Evolutionary conservation across 345 rosid genomes (phyloP).

Genomic region (Salix koriyanagi): DNA sequence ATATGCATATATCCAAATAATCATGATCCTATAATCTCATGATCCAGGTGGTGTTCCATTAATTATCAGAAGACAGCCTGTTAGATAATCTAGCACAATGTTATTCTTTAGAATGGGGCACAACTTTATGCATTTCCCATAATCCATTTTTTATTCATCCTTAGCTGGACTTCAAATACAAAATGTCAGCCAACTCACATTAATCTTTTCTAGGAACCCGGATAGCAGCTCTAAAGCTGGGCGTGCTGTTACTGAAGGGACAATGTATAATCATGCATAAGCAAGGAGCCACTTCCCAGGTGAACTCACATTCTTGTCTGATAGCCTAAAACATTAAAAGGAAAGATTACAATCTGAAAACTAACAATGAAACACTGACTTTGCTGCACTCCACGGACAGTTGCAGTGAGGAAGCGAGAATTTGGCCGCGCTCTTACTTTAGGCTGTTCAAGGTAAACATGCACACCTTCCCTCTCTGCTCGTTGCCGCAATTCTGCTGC

Average conservation of each 20-base stretch:
- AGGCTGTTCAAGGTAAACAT: conserved; percentile 70
- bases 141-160: background rate
- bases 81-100: background rate
- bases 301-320: background rate
- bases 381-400: conserved; percentile 88
- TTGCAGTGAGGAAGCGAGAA: conserved; percentile 84
- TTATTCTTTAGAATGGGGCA: background rate
- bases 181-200: background rate
- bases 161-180: background rate
- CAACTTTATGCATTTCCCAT: background rate
- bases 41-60: background rate
- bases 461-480: conserved; percentile 77
- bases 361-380: conserved; percentile 31
- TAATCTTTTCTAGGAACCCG: background rate
- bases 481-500: conserved; percentile 77
- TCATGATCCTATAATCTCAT: background rate
- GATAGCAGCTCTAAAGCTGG: background rate
- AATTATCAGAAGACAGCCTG: background rate
- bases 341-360: background rate
- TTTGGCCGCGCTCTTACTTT: conserved; percentile 64
- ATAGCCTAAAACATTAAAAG: background rate
- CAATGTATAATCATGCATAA: background rate
- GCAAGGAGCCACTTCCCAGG: no score
- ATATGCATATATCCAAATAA: background rate
- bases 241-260: background rate